phyloP scores from a whole-genome alignment of 306 rosid genomes.

The Adenanthera pavonina region DNA sequence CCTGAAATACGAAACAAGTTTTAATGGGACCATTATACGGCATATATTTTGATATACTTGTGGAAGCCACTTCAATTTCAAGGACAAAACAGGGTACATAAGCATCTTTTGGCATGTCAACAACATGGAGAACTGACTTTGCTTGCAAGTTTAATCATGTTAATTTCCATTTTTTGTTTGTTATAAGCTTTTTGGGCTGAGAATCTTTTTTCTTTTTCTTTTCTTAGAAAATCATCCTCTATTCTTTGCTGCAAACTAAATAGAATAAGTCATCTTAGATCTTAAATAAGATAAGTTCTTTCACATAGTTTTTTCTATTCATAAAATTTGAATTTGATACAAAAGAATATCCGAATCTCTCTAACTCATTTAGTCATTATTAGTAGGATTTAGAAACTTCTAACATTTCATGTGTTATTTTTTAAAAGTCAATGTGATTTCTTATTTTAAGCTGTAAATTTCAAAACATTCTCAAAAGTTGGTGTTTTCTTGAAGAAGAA shows the following conservation, averaged over 20 bases:
- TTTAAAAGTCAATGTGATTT: not conserved
- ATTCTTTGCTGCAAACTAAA: too few relatives aligned
- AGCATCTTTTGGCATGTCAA: not conserved
- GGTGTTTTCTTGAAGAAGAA: not conserved
- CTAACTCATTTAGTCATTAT: too few relatives aligned
- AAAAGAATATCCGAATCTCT: too few relatives aligned
- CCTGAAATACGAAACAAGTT: constrained; percentile 11
- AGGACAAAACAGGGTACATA: constrained; percentile 9
- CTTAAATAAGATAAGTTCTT: too few relatives aligned
- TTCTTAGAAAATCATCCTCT: too few relatives aligned
- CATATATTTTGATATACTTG: constrained; percentile 19
- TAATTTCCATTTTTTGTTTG: not conserved
- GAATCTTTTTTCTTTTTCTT: not conserved
- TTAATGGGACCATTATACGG: constrained; percentile 39
- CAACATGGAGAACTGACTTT: constrained; percentile 33
- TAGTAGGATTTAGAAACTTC: too few relatives aligned
- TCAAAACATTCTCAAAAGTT: constrained; percentile 2
- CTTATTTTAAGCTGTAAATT: not conserved
- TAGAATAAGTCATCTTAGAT: too few relatives aligned
- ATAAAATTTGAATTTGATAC: too few relatives aligned
- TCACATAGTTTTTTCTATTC: too few relatives aligned
- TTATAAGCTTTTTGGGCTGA: not conserved
- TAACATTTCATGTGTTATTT: not conserved
- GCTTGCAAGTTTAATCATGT: constrained; percentile 39
- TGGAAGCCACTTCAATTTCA: constrained; percentile 11